Evolutionary conservation across 2,329 filamentous ascomycete species (phyloP), one percentile per base, ranked within the genome.

Genomic region (Pseudogymnoascus sp.): DNA sequence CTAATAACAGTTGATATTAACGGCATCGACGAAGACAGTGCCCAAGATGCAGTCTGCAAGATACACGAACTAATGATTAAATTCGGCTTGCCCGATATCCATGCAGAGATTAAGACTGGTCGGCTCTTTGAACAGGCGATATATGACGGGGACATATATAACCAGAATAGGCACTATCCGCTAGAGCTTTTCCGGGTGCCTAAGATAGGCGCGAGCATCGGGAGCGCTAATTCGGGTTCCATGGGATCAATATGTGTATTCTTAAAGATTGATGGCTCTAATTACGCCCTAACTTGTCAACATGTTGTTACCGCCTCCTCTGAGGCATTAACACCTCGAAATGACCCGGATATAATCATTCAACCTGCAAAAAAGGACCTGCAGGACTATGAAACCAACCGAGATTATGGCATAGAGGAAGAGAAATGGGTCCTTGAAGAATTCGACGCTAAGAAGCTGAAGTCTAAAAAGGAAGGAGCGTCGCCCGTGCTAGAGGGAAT

Each of bases 211-310:
- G 9, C 9, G 1, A 14, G 40, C 9, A 21, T 43, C 5, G 2
- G 18, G 0, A 14, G 2, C 3, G 9, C 18, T 0, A 3, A 12
- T 12, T 43, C 2, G 11, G 5, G 1, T 3, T 14, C 2, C 1
- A 18, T 11, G 11, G 40, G 40, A 23, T 43, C 40, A 23, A 4
- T 43, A 1, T 43, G 18, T 5, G 3, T 43, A 3, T 43, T 14
- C 2, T 4, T 43, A 6, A 43, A 43, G 16, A 23, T 43, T 11
- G 16, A 23, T 1, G 40, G 11, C 9, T 12, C 9, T 1, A 23
- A 43, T 6, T 43, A 23, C 4, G 40, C 40, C 2, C 9, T 43
- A 4, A 23, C 40, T 0, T 43, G 40, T 12, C 18, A 43, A 5
- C 40, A 43, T 16, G 18, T 12, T 6, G 40, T 43, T 9, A 40